A percentile compares a stretch with the other conserved stretches of the same genome.
phyloP scores from a whole-genome alignment of 371 early-diverging fungal species.

The Thermomucor indicae-seudaticae region DNA sequence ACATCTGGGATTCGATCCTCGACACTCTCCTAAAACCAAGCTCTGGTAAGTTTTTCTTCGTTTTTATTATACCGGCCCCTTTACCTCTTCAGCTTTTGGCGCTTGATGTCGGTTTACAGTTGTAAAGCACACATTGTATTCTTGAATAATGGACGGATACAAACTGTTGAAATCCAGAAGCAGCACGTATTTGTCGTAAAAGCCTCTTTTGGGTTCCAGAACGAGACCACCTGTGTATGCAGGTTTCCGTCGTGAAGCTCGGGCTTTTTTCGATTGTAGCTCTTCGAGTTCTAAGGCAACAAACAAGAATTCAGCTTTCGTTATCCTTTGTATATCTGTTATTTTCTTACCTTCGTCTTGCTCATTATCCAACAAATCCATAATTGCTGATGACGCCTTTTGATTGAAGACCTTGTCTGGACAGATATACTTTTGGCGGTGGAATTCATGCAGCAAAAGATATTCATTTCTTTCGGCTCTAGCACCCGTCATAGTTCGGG shows the following conservation, averaged over 20 bases:
- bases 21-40: conserved; percentile 15
- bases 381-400: conserved; percentile 16
- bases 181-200: conserved; percentile 96
- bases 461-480: conserved; percentile 98
- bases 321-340: neutral
- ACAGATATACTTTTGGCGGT: conserved; percentile 82
- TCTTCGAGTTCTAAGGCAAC: conserved; percentile 28
- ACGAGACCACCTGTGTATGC: conserved; percentile 99
- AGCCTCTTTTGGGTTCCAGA: conserved; percentile 96
- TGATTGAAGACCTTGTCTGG: conserved; percentile 72
- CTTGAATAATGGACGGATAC: conserved; percentile 99
- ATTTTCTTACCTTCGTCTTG: conserved; percentile 35
- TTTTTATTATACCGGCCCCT: too few species aligned
- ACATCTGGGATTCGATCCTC: conserved; percentile 75
- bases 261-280: conserved; percentile 32
- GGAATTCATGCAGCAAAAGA: conserved; percentile 97
- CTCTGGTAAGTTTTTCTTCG: neutral
- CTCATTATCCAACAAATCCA: conserved; percentile 46
- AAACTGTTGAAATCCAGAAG: conserved; percentile 99
- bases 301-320: neutral
- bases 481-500: conserved; percentile 88
- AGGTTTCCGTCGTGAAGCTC: conserved; percentile 69
- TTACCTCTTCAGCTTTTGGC: neutral
- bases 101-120: conserved; percentile 73
- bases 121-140: conserved; percentile 99